phyloP scores from a whole-genome alignment of 164 flowering plant species.

The Cinnamomum micranthum region DNA sequence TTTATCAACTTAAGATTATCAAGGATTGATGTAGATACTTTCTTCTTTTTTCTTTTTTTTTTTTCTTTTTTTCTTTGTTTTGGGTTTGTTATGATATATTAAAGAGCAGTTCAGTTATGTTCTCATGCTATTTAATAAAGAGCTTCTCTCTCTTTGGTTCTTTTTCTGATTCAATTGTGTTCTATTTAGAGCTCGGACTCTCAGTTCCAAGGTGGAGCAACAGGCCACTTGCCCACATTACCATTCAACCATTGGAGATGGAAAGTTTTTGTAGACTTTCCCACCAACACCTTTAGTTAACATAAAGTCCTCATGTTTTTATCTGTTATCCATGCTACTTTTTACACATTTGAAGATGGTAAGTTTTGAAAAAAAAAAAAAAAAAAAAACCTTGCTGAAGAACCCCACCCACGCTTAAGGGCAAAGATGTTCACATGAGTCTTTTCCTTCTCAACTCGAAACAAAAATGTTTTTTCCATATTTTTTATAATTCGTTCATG shows the following conservation, averaged over 20 bases:
- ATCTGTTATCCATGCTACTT: not conserved
- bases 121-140: not conserved
- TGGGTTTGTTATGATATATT: not conserved
- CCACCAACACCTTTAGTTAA: not conserved
- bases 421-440: too few species aligned
- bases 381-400: not conserved
- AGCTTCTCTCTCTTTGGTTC: not conserved
- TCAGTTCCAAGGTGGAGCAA: conserved; percentile 70
- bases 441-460: too few species aligned
- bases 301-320: not conserved
- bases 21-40: too few species aligned
- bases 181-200: conserved; percentile 57
- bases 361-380: not conserved
- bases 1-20: too few species aligned
- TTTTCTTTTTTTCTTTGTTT: not conserved
- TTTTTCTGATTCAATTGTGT: not conserved
- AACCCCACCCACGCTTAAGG: too few species aligned
- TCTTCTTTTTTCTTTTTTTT: too few species aligned
- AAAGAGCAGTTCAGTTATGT: not conserved
- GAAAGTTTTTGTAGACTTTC: conserved; percentile 14
- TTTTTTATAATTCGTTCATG: too few species aligned
- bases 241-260: conserved; percentile 3
- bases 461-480: too few species aligned
- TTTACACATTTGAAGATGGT: not conserved
- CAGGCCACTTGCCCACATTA: conserved; percentile 10